phyloP scores from a whole-genome alignment of 1,284 basidiomycete genomes.

The Ustilago trichophora region DNA sequence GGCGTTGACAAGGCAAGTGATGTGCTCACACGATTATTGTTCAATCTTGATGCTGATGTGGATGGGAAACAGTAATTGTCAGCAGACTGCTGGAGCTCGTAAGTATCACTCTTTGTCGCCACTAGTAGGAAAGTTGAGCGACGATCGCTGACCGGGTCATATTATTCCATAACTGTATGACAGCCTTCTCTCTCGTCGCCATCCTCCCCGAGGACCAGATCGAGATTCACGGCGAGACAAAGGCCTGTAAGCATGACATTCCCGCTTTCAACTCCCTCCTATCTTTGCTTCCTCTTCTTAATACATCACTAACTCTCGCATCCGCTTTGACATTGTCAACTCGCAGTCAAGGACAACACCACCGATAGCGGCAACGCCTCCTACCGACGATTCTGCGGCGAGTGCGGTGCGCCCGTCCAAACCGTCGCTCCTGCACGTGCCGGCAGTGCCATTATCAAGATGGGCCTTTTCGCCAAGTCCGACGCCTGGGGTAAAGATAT shows the following conservation, averaged over 20 bases:
- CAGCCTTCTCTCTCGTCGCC: slow-evolving; percentile 28
- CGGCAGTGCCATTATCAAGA: slow-evolving; percentile 28
- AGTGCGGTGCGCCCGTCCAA: slow-evolving; percentile 19
- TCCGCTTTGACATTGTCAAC: too few relatives aligned
- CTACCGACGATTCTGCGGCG: slow-evolving; percentile 20
- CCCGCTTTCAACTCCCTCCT: background rate
- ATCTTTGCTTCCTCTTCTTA: background rate
- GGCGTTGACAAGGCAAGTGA: background rate
- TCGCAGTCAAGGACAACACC: slow-evolving; percentile 14
- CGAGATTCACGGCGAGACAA: slow-evolving; percentile 23
- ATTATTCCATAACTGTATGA: too few relatives aligned
- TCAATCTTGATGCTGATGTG: background rate
- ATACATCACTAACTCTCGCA: too few relatives aligned
- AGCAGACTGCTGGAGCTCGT: slow-evolving; percentile 27
- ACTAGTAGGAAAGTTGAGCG: too few relatives aligned
- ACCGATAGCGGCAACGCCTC: slow-evolving; percentile 17
- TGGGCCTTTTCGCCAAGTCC: slow-evolving; percentile 27
- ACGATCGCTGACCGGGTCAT: too few relatives aligned
- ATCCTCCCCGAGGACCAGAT: slow-evolving; percentile 23
- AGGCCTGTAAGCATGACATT: slow-evolving; percentile 19
- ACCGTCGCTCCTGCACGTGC: slow-evolving; percentile 4
- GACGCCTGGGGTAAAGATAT: slow-evolving; percentile 9
- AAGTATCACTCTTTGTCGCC: too few relatives aligned
- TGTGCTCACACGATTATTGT: background rate
- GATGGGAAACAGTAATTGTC: slow-evolving; percentile 19